These are phyloP conservation scores for Fusarium sp. DNA, from an alignment of 2,329 filamentous ascomycete genomes.

Conservation along the genomic window DNA sequence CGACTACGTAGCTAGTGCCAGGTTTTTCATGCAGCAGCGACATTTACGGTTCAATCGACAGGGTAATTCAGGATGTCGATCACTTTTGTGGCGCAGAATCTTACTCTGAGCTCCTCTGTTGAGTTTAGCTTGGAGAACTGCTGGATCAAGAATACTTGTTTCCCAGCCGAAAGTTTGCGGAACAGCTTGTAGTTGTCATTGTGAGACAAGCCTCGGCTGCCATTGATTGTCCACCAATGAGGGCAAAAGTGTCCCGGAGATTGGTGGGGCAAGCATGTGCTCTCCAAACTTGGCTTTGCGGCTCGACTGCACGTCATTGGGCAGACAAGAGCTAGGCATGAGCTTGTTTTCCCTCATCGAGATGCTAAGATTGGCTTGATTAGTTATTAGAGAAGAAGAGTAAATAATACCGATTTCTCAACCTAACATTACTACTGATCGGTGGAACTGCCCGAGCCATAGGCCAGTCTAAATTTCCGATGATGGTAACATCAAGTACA, in stretches of 20 bases:
- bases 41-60: not conserved
- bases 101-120: not conserved
- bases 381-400: no score
- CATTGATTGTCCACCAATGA: not conserved
- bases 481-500: not conserved
- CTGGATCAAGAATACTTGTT: not conserved
- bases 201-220: not conserved
- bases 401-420: no score
- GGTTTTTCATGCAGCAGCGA: not conserved
- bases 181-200: not conserved
- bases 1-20: not conserved
- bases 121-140: no score
- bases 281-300: not conserved
- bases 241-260: accelerated
- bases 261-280: not conserved
- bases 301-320: not conserved
- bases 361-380: not conserved
- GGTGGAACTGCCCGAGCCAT: no score
- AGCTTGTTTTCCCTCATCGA: not conserved
- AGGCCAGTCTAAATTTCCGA: not conserved
- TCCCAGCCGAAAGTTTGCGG: not conserved
- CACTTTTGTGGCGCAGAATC: not conserved
- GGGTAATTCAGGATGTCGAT: not conserved
- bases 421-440: not conserved
- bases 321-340: not conserved